Evolutionary conservation across 2,329 filamentous ascomycete species (phyloP), one percentile per base, ranked within the genome.

Genomic region (Colletotrichum sp.): DNA sequence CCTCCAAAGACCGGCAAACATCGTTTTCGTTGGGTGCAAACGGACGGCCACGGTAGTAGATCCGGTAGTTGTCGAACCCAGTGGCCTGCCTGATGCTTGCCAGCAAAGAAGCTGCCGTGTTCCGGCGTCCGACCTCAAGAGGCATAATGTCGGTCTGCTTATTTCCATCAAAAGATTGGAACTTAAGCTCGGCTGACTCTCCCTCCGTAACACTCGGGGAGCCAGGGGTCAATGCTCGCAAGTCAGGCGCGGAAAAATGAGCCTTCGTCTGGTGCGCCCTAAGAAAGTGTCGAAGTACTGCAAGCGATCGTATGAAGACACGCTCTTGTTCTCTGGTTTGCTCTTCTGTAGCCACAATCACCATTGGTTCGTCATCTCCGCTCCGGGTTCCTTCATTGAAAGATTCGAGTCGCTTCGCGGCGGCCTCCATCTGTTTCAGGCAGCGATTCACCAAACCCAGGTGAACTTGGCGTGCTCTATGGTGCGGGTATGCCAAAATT

Each of bases 371-470:
- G 73, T 89, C 87, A 59, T 90, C 88, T 1, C 84, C 87, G 78
- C 83, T 87, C 15, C 82, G 80, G 10, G 82, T 83, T 10, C 84
- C 85, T 64, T 89, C 86, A 57, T 81, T 85, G 68, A 87, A 89
- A 2, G 84, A 80, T 77, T 90, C 92, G 69, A 95, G 83, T 60
- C 85, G 88, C 21, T 86, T 83, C 13, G 94, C 94, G 75, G 94
- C 91, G 52, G 89, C 86, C 79, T 91, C 92, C 21, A 96, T 86
- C 80, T 95, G 94, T 36, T 88, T 85, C 62, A 98, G 88, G 81
- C 95, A 98, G 69, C 94, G 91, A 78, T 93, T 89, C 9, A 96
- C 93, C 26, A 98, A 87, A 5, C 89, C 89, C 71, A 95, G 87
- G 82, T 98, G 95, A 2, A 93, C 87, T 67, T 87, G 88, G 39